Evolutionary conservation across 805 yeast species (phyloP).

Genomic region (Starmera dryadoides): DNA sequence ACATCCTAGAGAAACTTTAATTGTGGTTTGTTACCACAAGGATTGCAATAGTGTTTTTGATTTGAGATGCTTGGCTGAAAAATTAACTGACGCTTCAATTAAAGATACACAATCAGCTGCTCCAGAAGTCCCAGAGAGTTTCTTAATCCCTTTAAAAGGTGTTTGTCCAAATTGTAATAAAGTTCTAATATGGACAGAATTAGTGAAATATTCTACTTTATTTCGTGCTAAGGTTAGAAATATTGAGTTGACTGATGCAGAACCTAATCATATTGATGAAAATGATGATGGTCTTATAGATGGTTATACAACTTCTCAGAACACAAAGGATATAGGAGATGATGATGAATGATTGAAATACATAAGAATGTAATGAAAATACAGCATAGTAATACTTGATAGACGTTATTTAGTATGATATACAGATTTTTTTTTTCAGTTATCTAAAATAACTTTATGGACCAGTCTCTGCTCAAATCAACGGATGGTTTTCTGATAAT

Average conservation of each 20-base stretch:
- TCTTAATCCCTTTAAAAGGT: conserved; percentile 21
- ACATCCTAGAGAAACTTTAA: no score
- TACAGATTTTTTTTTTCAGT: not conserved
- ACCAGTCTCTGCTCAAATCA: conserved; percentile 41
- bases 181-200: conserved; percentile 21
- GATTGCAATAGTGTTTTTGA: conserved; percentile 29
- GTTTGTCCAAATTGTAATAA: conserved; percentile 23
- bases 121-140: conserved; percentile 4
- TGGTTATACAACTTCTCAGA: no score
- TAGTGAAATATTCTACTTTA: conserved; percentile 20
- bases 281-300: conserved; percentile 7
- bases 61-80: conserved; percentile 30
- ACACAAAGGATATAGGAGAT: no score
- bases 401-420: no score
- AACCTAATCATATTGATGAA: conserved; percentile 4
- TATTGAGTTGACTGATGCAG: not conserved
- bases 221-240: not conserved
- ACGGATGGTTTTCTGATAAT: conserved; percentile 45
- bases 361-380: no score
- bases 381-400: not conserved
- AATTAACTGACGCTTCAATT: not conserved
- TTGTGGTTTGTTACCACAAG: conserved; percentile 26
- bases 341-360: no score
- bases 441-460: conserved; percentile 29
- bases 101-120: not conserved